These are phyloP conservation scores for Coniochaeta sp. DNA, from an alignment of 2,329 filamentous ascomycete species.

Conservation along the genomic window DNA sequence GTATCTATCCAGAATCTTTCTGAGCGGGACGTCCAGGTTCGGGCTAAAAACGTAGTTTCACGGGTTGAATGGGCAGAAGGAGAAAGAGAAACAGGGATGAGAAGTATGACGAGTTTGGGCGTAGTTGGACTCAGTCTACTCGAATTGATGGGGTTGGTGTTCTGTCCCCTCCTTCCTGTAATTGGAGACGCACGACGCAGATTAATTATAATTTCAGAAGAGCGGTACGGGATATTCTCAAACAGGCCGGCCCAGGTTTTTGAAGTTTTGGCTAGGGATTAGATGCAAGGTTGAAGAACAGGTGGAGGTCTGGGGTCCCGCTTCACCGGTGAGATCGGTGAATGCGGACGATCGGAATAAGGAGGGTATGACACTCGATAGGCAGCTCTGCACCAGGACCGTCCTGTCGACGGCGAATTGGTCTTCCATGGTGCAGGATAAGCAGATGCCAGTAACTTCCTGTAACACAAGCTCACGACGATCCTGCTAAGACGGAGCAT, in stretches of 20 bases:
- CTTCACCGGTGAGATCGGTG: background rate
- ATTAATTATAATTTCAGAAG: background rate
- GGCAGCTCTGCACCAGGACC: background rate
- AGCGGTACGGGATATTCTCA: background rate
- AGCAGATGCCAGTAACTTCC: background rate
- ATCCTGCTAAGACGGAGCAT: background rate
- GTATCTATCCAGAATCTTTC: background rate
- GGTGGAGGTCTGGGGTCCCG: background rate
- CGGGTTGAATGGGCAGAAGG: background rate
- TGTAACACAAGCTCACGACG: background rate
- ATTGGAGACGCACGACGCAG: background rate
- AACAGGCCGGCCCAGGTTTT: background rate
- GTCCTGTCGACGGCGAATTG: background rate
- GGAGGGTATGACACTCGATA: background rate
- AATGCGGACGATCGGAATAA: background rate
- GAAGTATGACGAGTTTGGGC: background rate
- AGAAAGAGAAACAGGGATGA: background rate
- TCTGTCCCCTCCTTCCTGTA: background rate
- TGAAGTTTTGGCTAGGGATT: background rate
- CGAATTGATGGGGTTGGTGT: background rate
- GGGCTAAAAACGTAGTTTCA: background rate
- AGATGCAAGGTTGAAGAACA: background rate
- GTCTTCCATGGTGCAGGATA: background rate
- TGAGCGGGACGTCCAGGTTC: background rate
- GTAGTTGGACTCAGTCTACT: background rate